These are phyloP conservation scores for Kodamaea fungicola DNA, from an alignment of 1,139 yeast species.

Conservation along the genomic window DNA sequence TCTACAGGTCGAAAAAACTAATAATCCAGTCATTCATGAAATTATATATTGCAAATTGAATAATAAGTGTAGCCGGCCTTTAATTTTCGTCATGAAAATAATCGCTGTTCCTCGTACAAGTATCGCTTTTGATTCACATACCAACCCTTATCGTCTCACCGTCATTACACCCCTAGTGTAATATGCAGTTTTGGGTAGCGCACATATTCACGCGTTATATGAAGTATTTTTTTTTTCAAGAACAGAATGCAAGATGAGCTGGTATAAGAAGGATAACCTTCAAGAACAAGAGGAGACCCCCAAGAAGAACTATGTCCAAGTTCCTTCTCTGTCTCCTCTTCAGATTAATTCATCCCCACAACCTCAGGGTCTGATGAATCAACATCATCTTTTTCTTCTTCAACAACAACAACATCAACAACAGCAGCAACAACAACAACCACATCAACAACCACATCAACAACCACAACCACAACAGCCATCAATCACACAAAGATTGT, in stretches of 20 bases:
- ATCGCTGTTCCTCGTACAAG: not conserved
- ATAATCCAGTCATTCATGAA: too few relatives aligned
- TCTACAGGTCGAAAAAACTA: too few relatives aligned
- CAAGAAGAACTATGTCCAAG: constrained; percentile 12
- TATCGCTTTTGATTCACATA: constrained; percentile 1
- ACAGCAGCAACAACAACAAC: too few relatives aligned
- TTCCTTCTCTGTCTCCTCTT: constrained; percentile 15
- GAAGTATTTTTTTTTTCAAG: not conserved
- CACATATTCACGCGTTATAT: too few relatives aligned
- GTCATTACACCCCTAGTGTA: not conserved
- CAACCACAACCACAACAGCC: constrained; percentile 7
- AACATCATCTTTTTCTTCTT: too few relatives aligned
- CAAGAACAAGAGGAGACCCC: constrained; percentile 9
- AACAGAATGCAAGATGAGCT: constrained; percentile 23
- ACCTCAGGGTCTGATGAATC: not conserved
- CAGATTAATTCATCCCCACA: constrained; percentile 14
- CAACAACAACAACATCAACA: too few relatives aligned
- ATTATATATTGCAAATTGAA: too few relatives aligned
- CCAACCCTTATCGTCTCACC: constrained; percentile 1
- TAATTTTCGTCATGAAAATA: too few relatives aligned
- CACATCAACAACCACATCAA: constrained; percentile 1
- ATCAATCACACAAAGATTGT: not conserved
- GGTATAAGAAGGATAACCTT: constrained; percentile 26
- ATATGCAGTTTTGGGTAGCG: too few relatives aligned
- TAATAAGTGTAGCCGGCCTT: too few relatives aligned